Evolutionary conservation across 1,284 basidiomycete genomes (phyloP), one percentile per base, ranked within the genome.

Genomic region (Ustilago esculenta): DNA sequence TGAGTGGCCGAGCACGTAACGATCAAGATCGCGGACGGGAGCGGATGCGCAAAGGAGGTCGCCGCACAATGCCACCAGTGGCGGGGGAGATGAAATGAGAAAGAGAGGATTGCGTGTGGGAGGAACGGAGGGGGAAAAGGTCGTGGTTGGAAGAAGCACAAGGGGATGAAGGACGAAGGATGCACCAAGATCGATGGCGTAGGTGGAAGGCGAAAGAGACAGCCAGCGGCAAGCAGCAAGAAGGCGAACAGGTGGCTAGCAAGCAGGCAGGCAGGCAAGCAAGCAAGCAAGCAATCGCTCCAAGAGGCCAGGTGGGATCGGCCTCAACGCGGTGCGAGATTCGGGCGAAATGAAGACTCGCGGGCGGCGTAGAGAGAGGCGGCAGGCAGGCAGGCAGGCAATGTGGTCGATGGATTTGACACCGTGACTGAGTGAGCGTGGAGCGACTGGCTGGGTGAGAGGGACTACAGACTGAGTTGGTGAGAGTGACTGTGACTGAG

Each of bases 341-440:
- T 56, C 54, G 46, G 54, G 23, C 47, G 40, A 56, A 46, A 56
- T 56, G 46, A 56, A 56, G 54, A n/a, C n/a, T n/a, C n/a, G n/a
- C n/a, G n/a, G n/a, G n/a, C n/a, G n/a, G n/a, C n/a, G n/a, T n/a
- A n/a, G n/a, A n/a, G n/a, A n/a, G n/a, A n/a, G n/a, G n/a, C n/a
- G n/a, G n/a, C n/a, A n/a, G n/a, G n/a, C n/a, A n/a, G n/a, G n/a
- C n/a, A n/a, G n/a, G n/a, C n/a, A n/a, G n/a, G n/a, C n/a, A n/a
- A n/a, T n/a, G n/a, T n/a, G n/a, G n/a, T n/a, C n/a, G n/a, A n/a
- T n/a, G n/a, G n/a, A n/a, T n/a, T n/a, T n/a, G n/a, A n/a, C n/a
- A n/a, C n/a, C n/a, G n/a, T n/a, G n/a, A n/a, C n/a, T n/a, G n/a
- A n/a, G n/a, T n/a, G n/a, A n/a, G n/a, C n/a, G n/a, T n/a, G n/a